Evolutionary conservation across 2,329 filamentous ascomycete genomes (phyloP).

Genomic region (Sclerotinia minor): DNA sequence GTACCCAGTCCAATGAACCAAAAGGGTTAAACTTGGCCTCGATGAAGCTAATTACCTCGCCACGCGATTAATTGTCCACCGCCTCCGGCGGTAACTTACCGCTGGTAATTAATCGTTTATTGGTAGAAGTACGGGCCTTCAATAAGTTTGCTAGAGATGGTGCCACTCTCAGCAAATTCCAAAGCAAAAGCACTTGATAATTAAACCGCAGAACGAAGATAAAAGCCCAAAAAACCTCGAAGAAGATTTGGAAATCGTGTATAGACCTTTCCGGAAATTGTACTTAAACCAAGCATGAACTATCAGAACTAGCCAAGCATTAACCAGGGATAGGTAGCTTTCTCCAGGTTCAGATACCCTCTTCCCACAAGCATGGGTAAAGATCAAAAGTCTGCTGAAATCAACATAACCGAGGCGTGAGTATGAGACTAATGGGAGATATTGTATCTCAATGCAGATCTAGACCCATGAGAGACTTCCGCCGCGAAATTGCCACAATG

Average conservation of each 20-base stretch:
- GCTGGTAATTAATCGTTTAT: no score
- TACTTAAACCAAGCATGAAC: neutral
- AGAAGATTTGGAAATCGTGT: no score
- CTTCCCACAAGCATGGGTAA: no score
- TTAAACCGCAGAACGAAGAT: no score
- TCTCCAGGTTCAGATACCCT: neutral
- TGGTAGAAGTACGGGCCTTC: no score
- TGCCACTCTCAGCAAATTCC: no score
- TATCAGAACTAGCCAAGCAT: neutral
- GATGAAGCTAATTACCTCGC: no score
- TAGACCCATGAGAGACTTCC: neutral
- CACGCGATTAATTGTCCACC: no score
- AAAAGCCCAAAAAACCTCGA: no score
- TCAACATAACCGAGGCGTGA: neutral
- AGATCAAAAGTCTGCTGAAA: neutral
- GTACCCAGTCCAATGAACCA: neutral
- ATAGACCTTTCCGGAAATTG: neutral
- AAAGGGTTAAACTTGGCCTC: neutral
- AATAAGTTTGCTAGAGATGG: no score
- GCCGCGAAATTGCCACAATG: neutral
- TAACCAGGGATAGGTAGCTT: neutral
- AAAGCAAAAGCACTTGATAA: no score
- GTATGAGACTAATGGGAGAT: neutral
- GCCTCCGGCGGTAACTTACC: no score
- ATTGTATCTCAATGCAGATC: slow-evolving; percentile 6